Evolutionary conservation across 1,284 basidiomycete species (phyloP), one percentile per base, ranked within the genome.

Genomic region (Cutaneotrichosporon dermatis): DNA sequence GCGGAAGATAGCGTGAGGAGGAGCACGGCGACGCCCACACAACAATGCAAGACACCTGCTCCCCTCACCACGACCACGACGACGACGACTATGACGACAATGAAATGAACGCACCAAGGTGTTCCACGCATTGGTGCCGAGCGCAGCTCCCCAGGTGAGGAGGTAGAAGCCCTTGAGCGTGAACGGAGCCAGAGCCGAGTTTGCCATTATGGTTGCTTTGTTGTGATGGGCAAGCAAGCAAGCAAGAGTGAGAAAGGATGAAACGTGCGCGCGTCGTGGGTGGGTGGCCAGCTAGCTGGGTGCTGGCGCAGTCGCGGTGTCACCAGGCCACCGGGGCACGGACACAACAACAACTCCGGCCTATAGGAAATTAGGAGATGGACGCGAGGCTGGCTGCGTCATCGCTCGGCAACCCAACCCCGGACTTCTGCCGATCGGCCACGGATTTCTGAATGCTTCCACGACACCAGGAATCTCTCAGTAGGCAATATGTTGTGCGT

Each of bases 81-180:
- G 25, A 25, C 25, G 25, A 25, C 25, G 25, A 25, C 25, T 25
- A 25, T 25, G 25, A 25, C 25, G 25, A 25, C 25, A 25, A 25
- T 25, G 25, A 25, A 25, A 4, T 11, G 34, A 4, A 73, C 76
- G 60, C 61, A 78, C 76, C 34, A 71, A 13, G 12, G 68, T 67
- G 59, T 77, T 69, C 71, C 72, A 77, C 44, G 76, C 71, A 59
- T 76, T 77, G 34, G 70, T 60, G 45, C 77, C 77, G 41, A 77
- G 66, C n/a, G 74, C 69, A 6, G 73, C 71, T 36, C 76, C 77
- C 76, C 76, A 78, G 2, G 74, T 76, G 44, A 77, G 61, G 64
- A 78, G 76, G 67, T 78, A 78, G 61, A 75, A 76, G 12, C 73
- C 77, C 63, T 76, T 74, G 58, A 76, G 62, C 9, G 75, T 76